Evolutionary conservation across 1,284 basidiomycete species (phyloP).

Genomic region (Thecaphora thlaspeos): DNA sequence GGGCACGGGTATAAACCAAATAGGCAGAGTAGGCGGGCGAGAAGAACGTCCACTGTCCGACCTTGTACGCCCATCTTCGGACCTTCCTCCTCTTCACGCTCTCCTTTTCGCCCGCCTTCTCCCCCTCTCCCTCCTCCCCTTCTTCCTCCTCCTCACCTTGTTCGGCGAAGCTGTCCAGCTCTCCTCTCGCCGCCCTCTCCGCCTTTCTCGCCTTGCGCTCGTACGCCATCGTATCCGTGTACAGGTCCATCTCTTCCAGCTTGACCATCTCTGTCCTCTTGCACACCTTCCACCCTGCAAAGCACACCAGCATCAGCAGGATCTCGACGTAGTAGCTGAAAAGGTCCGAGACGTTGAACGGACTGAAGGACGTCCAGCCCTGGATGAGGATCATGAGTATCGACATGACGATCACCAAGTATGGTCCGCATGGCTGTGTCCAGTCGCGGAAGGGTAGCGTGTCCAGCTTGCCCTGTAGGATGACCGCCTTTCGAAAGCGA

Average conservation of each 20-base stretch:
- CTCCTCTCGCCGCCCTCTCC: constrained; percentile 11
- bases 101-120: constrained; percentile 3
- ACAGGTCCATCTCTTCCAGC: constrained; percentile 46
- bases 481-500: constrained; percentile 69
- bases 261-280: constrained; percentile 26
- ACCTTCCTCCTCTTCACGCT: neutral
- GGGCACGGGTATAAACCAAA: too few species aligned
- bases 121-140: constrained; percentile 2
- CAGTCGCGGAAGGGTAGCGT: constrained; percentile 61
- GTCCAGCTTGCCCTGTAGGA: constrained; percentile 62
- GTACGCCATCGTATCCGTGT: constrained; percentile 38
- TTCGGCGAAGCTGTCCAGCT: constrained; percentile 17
- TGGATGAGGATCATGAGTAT: constrained; percentile 52
- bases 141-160: constrained; percentile 18
- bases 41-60: too few species aligned
- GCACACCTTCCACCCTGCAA: constrained; percentile 33
- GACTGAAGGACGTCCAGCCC: constrained; percentile 44
- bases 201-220: constrained; percentile 17
- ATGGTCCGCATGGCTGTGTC: constrained; percentile 56
- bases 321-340: constrained; percentile 61
- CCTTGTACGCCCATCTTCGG: too few species aligned
- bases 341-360: constrained; percentile 38
- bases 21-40: too few species aligned
- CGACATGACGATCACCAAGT: constrained; percentile 39
- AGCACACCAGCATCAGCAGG: constrained; percentile 32